Evolutionary conservation across 257 asterid genomes (phyloP).

Genomic region (Plantago ovata): DNA sequence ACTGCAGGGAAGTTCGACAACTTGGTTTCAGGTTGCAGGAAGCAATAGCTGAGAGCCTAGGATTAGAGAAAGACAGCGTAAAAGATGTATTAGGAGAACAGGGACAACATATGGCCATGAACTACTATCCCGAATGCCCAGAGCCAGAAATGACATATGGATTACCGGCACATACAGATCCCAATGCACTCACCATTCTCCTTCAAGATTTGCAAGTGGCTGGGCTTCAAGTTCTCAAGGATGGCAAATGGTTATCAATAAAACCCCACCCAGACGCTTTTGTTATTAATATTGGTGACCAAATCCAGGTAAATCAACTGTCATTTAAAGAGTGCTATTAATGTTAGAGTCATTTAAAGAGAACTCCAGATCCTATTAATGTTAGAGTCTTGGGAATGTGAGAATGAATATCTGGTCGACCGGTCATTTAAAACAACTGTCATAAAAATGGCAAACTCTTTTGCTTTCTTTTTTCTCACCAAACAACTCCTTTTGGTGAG

Average conservation of each 20-base stretch:
- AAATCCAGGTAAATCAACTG: slow-evolving; percentile 39
- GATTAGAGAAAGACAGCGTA: slow-evolving; percentile 18
- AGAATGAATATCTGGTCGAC: too few relatives aligned
- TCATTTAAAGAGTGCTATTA: too few relatives aligned
- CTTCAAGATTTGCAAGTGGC: slow-evolving; percentile 46
- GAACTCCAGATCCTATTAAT: too few relatives aligned
- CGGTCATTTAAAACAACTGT: too few relatives aligned
- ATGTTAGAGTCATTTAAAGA: too few relatives aligned
- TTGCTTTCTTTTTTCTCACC: too few relatives aligned
- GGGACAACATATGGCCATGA: slow-evolving; percentile 65
- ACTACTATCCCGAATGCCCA: slow-evolving; percentile 65
- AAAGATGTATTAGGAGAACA: slow-evolving; percentile 42
- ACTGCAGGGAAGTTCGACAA: slow-evolving; percentile 22
- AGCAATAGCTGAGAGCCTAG: slow-evolving; percentile 23
- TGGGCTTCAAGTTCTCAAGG: slow-evolving; percentile 56
- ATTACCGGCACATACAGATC: slow-evolving; percentile 59
- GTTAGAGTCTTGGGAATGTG: too few relatives aligned
- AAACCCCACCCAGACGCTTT: slow-evolving; percentile 51
- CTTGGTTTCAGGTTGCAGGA: slow-evolving; percentile 25
- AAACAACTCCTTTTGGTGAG: too few relatives aligned
- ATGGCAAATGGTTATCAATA: slow-evolving; percentile 50
- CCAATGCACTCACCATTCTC: slow-evolving; percentile 52
- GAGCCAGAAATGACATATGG: slow-evolving; percentile 56
- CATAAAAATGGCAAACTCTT: too few relatives aligned
- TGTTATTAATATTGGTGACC: slow-evolving; percentile 58